These are phyloP conservation scores for Fusarium mexicanum DNA, from an alignment of 2,329 filamentous ascomycete genomes.

Conservation along the genomic window DNA sequence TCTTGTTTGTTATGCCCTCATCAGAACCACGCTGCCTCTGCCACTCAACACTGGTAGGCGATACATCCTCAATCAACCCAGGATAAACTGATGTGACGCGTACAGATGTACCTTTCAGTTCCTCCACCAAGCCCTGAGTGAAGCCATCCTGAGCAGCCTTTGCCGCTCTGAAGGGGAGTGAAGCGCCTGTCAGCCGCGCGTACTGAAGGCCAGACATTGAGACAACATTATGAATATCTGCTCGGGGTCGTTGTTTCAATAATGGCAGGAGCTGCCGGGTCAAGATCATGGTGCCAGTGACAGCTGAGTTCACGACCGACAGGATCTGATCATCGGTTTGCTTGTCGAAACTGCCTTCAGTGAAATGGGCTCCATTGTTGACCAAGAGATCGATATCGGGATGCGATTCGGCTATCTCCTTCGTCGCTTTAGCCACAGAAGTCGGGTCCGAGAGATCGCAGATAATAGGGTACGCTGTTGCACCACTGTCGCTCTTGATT, in stretches of 20 bases:
- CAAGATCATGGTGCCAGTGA: conserved; percentile 1
- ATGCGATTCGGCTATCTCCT: neutral
- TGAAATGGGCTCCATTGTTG: neutral
- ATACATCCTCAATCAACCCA: neutral
- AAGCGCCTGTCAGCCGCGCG: neutral
- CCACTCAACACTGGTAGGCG: rapidly evolving
- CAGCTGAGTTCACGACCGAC: neutral
- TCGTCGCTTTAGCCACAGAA: neutral
- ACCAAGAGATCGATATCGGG: neutral
- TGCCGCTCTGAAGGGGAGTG: neutral
- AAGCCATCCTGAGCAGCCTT: conserved; percentile 4
- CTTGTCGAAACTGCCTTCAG: neutral
- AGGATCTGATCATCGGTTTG: neutral
- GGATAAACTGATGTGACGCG: neutral
- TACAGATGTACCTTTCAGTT: neutral
- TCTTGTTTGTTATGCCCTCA: neutral
- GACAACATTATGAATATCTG: neutral
- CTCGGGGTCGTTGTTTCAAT: neutral
- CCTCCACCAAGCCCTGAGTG: neutral
- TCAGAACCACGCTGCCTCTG: rapidly evolving
- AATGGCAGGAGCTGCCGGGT: neutral
- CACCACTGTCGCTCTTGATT: neutral
- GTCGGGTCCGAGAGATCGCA: neutral
- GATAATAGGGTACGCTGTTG: neutral
- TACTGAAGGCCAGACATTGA: conserved; percentile 3